Evolutionary conservation across 257 asterid genomes (phyloP), one percentile per base, ranked within the genome.

Genomic region (Capsicum pubescens): DNA sequence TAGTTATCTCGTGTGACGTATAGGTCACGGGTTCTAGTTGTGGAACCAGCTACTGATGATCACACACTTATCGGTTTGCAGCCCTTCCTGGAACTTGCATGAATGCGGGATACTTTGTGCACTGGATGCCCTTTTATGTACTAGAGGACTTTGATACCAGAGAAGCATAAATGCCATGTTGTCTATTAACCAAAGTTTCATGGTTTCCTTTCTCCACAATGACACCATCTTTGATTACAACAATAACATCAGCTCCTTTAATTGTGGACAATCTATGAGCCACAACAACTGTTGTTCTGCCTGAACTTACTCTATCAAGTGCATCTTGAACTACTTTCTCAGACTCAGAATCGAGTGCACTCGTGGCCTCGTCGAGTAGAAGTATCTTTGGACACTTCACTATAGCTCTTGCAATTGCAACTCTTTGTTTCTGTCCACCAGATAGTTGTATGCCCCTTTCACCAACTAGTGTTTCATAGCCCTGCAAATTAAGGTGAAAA

Each of bases 391-490:
- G 94, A 71, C 84, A 83, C 85, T 91, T 91, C 61, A 91, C 84
- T 59, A 91, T 71, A 9, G 93, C 94, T 19, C 94, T 89, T n/a
- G 92, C 93, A 59, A 91, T 91, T 13, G 93, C 94, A 1, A 91
- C 88, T n/a, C 94, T 88, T 7, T 91, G 94, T 64, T 91, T 91
- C 6, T 91, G 94, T n/a, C 94, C 94, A 2, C 92, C 94, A 0
- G 93, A 91, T 81, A 91, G 82, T 26, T 89, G 93, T 55, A 84
- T 85, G 9, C 94, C 94, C 44, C 85, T 84, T 64, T 91, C 94
- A 3, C 94, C 92, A n/a, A 90, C 93, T 46, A 88, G 3, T 4
- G 94, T 91, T 39, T 87, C 86, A 5, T 91, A 91, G 13, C 94
- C 94, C 91, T 90, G 39, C 32, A 46, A 8, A 66, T 66, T 1